Percentiles rank a stretch among this genome's conserved stretches.
Conservation (phyloP, 2,329 filamentous ascomycete species). For the Eutypa lata region DNA sequence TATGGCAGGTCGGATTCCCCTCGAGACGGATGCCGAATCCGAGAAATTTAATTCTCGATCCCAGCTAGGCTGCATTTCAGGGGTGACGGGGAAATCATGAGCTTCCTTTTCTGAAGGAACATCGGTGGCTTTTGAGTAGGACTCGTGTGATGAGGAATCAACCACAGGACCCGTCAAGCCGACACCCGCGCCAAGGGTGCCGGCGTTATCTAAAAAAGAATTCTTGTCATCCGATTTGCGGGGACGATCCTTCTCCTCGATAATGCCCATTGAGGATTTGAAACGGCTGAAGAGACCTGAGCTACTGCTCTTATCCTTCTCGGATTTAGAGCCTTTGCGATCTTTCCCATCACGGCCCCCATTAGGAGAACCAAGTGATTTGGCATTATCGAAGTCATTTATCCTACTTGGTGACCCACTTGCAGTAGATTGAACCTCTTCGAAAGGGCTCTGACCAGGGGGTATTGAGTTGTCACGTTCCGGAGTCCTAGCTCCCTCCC, state of each 20-base stretch:
- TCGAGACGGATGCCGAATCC: constrained; percentile 57
- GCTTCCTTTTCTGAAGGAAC: constrained; percentile 38
- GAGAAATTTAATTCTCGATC: constrained; percentile 35
- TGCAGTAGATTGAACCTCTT: constrained; percentile 34
- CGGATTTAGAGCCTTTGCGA: constrained; percentile 27
- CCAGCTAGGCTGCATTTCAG: constrained; percentile 16
- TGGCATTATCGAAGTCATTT: constrained; percentile 47
- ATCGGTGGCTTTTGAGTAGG: constrained; percentile 45
- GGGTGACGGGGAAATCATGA: constrained; percentile 18
- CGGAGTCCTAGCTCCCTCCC: constrained; percentile 35
- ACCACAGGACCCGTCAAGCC: constrained; percentile 54
- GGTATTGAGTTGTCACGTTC: constrained; percentile 49
- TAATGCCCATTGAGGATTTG: constrained; percentile 37
- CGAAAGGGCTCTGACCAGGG: constrained; percentile 39
- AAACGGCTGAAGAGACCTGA: constrained; percentile 49
- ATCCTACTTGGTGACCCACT: constrained; percentile 32
- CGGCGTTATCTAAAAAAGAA: constrained; percentile 73
- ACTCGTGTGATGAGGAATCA: constrained; percentile 36
- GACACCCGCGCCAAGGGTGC: constrained; percentile 67
- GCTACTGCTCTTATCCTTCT: constrained; percentile 36
- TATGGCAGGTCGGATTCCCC: constrained; percentile 61
- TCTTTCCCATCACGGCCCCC: constrained; percentile 22
- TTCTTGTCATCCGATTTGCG: constrained; percentile 36
- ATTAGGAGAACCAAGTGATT: constrained; percentile 43
- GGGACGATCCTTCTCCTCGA: constrained; percentile 28